phyloP scores from a whole-genome alignment of 495 filamentous ascomycete genomes.

The Umbilicaria muhlenbergii region DNA sequence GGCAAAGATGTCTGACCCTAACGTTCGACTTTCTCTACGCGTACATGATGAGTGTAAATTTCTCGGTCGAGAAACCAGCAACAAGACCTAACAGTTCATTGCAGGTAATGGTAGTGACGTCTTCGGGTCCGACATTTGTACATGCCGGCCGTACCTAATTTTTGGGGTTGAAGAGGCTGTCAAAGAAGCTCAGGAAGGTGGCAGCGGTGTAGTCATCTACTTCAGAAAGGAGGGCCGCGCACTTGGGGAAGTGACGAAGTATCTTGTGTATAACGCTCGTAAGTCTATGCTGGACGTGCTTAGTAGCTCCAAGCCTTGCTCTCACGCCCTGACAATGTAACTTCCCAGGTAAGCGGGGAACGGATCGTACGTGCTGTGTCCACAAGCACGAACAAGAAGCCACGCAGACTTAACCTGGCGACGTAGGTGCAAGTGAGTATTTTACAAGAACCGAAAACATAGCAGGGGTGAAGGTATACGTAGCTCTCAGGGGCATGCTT shows the following conservation, averaged over 20 bases:
- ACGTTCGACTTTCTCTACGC: conserved; percentile 68
- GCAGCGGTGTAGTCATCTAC: conserved; percentile 93
- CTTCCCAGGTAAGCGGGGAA: conserved; percentile 13
- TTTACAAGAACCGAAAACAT: conserved; percentile 96
- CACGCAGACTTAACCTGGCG: conserved; percentile 31
- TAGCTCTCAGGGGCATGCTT: conserved; percentile 5
- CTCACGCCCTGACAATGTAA: conserved; percentile 4
- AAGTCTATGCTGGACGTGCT: conserved; percentile 13
- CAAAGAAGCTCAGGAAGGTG: conserved; percentile 87
- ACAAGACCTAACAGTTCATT: neutral
- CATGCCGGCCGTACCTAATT: conserved; percentile 89
- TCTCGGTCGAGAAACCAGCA: neutral
- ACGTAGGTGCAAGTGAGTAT: conserved; percentile 87
- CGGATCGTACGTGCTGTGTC: conserved; percentile 9
- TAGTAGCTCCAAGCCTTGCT: neutral
- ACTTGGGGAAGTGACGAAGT: conserved; percentile 95
- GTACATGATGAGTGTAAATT: conserved; percentile 68
- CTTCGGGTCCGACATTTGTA: conserved; percentile 97
- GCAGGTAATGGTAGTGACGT: conserved; percentile 89
- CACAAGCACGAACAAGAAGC: conserved; percentile 3
- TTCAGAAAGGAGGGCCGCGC: conserved; percentile 97
- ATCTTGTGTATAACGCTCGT: conserved; percentile 91
- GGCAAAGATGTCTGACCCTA: conserved; percentile 79
- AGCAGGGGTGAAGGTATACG: conserved; percentile 61
- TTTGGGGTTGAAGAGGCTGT: conserved; percentile 96